These are phyloP conservation scores for Vickermania ingenoplastis DNA, from an alignment of 208 protist species.

Conservation along the genomic window DNA sequence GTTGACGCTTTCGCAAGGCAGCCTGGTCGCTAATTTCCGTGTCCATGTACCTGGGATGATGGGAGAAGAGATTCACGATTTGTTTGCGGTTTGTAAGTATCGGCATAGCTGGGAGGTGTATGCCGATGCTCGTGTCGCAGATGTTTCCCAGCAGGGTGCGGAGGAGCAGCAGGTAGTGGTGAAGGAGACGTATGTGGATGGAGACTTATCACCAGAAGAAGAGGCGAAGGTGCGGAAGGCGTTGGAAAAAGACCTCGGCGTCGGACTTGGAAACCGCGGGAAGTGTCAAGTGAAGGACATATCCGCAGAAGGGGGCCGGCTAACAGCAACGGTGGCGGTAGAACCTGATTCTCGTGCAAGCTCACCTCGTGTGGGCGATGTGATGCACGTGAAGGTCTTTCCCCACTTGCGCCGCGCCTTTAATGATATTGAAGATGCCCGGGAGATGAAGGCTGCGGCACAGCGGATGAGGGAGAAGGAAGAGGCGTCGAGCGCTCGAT, in stretches of 20 bases:
- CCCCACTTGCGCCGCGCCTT: too few relatives aligned
- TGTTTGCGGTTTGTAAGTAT: constrained; percentile 6
- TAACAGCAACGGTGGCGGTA: too few relatives aligned
- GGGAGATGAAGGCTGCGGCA: too few relatives aligned
- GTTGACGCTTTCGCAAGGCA: neutral
- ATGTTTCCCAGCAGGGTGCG: neutral
- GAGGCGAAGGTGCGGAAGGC: neutral
- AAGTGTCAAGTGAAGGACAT: too few relatives aligned
- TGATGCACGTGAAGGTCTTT: too few relatives aligned
- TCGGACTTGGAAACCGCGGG: too few relatives aligned
- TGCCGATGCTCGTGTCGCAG: neutral
- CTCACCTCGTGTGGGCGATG: too few relatives aligned
- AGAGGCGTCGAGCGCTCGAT: too few relatives aligned
- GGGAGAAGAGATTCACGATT: neutral
- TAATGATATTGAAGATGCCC: too few relatives aligned
- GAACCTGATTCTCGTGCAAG: too few relatives aligned
- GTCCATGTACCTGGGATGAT: neutral
- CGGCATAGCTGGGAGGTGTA: constrained; percentile 5
- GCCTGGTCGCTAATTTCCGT: constrained; percentile 1
- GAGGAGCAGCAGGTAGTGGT: neutral
- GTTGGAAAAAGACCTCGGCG: neutral
- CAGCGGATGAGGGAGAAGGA: too few relatives aligned
- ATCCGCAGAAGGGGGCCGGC: too few relatives aligned
- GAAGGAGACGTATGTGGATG: constrained; percentile 1
- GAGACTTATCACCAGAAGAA: neutral